phyloP scores from a whole-genome alignment of 23 red algal genomes.

The Gracilariopsis chorda region DNA sequence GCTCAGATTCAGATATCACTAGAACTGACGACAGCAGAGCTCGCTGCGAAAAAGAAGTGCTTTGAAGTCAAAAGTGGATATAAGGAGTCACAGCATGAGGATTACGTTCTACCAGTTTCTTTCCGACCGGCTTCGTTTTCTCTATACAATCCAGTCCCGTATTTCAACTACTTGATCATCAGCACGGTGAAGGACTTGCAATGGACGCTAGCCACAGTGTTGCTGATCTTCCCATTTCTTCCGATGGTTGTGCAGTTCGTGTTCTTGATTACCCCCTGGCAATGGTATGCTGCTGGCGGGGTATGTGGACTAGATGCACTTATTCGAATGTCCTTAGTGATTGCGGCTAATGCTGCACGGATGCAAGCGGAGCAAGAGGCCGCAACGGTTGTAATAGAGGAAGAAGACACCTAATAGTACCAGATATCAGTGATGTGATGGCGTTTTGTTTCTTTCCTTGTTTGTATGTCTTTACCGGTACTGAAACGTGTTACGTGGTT shows the following conservation, averaged over 20 bases:
- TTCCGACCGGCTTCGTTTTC: constrained; percentile 80
- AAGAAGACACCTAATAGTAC: background rate
- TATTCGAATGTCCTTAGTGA: constrained; percentile 58
- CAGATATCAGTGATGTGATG: background rate
- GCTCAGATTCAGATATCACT: constrained; percentile 55
- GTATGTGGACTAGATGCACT: constrained; percentile 62
- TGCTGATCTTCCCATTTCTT: constrained; percentile 82
- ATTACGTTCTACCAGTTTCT: constrained; percentile 72
- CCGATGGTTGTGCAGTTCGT: constrained; percentile 71
- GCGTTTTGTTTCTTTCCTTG: no score
- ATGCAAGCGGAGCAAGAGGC: constrained; percentile 45
- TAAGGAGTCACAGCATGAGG: constrained; percentile 56
- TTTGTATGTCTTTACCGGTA: no score
- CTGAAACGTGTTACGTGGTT: no score
- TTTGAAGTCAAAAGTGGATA: constrained; percentile 47
- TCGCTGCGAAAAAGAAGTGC: constrained; percentile 82
- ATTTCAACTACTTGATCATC: constrained; percentile 70
- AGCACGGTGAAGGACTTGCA: constrained; percentile 47
- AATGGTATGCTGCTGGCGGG: constrained; percentile 69
- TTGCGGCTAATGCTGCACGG: constrained; percentile 3
- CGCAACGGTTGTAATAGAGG: constrained; percentile 34
- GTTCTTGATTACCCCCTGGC: constrained; percentile 73
- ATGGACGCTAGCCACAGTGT: constrained; percentile 53
- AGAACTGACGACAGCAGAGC: constrained; percentile 54
- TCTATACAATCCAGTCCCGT: constrained; percentile 73